phyloP scores from a whole-genome alignment of 345 rosid genomes.

The Fremontodendron californicum region DNA sequence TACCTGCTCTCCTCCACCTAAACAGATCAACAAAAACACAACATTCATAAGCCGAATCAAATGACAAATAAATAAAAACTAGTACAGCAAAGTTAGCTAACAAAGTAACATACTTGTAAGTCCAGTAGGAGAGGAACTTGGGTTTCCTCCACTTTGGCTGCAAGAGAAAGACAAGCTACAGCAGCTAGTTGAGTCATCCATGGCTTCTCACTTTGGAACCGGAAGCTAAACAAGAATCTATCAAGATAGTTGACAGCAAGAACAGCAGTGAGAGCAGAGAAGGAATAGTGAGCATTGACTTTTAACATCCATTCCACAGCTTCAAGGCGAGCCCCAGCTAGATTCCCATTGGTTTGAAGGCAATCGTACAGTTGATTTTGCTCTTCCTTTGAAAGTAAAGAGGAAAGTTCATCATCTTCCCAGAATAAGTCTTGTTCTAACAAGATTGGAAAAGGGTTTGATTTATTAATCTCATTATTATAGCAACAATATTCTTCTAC shows the following conservation, averaged over 20 bases:
- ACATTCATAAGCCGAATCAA: too few species aligned
- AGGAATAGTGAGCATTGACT: slow-evolving; percentile 44
- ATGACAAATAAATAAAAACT: too few species aligned
- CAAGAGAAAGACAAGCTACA: slow-evolving; percentile 69
- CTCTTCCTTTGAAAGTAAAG: too few species aligned
- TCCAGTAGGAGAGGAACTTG: slow-evolving; percentile 59
- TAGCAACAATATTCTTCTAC: too few species aligned
- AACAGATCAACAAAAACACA: not conserved
- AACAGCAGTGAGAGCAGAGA: slow-evolving; percentile 52
- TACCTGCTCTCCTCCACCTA: not conserved
- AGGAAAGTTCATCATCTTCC: too few species aligned
- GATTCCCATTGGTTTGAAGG: slow-evolving; percentile 20
- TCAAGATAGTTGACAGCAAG: slow-evolving; percentile 66
- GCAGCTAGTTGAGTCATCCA: slow-evolving; percentile 66
- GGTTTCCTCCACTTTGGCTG: slow-evolving; percentile 59
- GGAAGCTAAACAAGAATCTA: slow-evolving; percentile 42
- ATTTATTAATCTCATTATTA: too few species aligned
- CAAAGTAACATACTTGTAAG: slow-evolving; percentile 52
- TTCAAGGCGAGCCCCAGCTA: slow-evolving; percentile 37
- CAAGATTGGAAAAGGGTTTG: too few species aligned
- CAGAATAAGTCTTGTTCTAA: too few species aligned
- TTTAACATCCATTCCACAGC: slow-evolving; percentile 51
- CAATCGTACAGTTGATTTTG: too few species aligned
- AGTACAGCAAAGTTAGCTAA: too few species aligned
- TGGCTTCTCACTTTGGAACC: slow-evolving; percentile 39